Conservation (phyloP, 2,329 filamentous ascomycete genomes). For the Sarocladiaceae sp. region DNA sequence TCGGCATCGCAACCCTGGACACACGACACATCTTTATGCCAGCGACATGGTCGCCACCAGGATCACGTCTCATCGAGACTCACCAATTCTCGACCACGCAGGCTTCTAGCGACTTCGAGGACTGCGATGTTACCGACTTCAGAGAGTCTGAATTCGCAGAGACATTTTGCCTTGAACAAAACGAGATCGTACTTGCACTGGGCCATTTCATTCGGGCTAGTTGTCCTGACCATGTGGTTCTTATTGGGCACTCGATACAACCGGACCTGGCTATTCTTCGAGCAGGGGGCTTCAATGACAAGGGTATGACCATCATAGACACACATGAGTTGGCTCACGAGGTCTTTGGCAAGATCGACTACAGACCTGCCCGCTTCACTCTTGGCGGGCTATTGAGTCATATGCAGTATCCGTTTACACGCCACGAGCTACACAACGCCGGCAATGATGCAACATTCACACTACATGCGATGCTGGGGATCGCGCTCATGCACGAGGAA, state of each 20-base stretch:
- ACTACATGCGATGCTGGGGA: neutral
- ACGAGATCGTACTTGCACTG: neutral
- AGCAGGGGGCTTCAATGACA: neutral
- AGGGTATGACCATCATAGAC: neutral
- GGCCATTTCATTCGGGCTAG: neutral
- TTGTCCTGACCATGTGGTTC: neutral
- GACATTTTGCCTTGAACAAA: neutral
- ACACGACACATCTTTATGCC: neutral
- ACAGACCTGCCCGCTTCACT: neutral
- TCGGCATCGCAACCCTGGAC: neutral
- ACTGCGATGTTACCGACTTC: neutral
- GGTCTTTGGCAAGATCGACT: neutral
- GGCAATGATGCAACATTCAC: conserved; percentile 2
- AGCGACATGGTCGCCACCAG: neutral
- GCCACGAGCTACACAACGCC: neutral
- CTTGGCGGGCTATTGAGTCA: neutral
- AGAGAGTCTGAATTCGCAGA: neutral
- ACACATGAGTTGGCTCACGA: neutral
- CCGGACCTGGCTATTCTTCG: neutral
- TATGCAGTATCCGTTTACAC: neutral
- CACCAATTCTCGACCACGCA: neutral
- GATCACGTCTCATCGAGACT: neutral
- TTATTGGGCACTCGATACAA: neutral
- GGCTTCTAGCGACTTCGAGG: neutral
- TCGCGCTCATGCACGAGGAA: conserved; percentile 1